Evolutionary conservation across 2,329 filamentous ascomycete species (phyloP).

Genomic region (Cadophora gregata): DNA sequence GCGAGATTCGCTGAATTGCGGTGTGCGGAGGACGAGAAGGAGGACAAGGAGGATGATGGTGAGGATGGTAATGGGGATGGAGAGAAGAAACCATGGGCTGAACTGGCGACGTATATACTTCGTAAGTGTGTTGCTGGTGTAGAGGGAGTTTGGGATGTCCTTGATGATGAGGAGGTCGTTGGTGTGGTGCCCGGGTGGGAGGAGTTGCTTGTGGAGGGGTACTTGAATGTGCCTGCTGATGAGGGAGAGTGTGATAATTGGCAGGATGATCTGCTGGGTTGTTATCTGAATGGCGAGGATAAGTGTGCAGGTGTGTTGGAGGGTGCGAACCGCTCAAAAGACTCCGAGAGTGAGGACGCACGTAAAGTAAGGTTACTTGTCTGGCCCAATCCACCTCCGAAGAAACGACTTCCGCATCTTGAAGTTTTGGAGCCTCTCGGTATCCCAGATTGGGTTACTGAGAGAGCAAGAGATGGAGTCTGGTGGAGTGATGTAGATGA

Average conservation of each 20-base stretch:
- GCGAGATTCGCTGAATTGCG: background rate
- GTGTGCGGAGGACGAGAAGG: background rate
- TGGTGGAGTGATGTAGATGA: background rate
- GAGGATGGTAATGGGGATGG: too few species aligned
- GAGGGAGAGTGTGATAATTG: background rate
- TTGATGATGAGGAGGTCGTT: background rate
- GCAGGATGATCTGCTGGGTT: background rate
- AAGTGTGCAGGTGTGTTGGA: background rate
- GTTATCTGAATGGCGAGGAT: background rate
- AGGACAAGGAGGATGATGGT: background rate
- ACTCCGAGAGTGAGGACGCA: background rate
- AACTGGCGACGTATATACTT: background rate
- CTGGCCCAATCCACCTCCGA: background rate
- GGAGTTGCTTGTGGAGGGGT: background rate
- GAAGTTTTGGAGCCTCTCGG: background rate
- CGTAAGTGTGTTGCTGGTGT: background rate
- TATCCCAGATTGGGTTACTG: background rate
- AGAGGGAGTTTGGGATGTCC: background rate
- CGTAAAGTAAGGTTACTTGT: background rate
- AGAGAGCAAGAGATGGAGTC: background rate
- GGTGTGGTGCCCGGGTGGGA: background rate
- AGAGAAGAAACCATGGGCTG: background rate
- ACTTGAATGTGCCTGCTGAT: background rate
- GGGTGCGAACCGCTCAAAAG: too few species aligned
- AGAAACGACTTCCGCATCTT: background rate